Conservation (phyloP, 2,329 filamentous ascomycete species). For the Fusarium udum region DNA sequence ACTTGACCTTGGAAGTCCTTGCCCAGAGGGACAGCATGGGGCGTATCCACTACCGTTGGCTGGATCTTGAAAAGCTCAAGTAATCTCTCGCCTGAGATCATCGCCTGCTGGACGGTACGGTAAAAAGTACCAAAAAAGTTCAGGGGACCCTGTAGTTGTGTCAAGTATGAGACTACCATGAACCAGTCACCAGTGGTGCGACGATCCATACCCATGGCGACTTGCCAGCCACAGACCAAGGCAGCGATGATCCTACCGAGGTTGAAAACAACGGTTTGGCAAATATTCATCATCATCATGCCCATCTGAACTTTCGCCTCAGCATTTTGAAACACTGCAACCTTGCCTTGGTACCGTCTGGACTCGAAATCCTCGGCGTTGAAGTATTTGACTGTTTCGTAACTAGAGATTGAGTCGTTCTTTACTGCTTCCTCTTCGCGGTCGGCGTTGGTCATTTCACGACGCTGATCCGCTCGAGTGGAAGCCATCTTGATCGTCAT, state of each 20-base stretch:
- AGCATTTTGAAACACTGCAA: conserved; percentile 75
- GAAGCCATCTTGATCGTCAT: conserved; percentile 96
- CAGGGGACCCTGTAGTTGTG: conserved; percentile 80
- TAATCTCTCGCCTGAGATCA: conserved; percentile 97
- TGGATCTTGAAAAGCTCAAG: conserved; percentile 96
- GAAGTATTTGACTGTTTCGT: conserved; percentile 94
- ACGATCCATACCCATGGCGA: conserved; percentile 71
- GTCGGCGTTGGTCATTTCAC: conserved; percentile 94
- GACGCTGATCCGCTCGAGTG: conserved; percentile 87
- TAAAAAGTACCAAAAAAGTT: conserved; percentile 97
- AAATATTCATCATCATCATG: conserved; percentile 82
- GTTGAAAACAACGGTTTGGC: conserved; percentile 83
- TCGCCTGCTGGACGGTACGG: conserved; percentile 91
- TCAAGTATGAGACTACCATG: conserved; percentile 77
- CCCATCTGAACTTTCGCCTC: conserved; percentile 82
- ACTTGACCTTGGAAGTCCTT: conserved; percentile 81
- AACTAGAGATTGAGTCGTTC: conserved; percentile 98
- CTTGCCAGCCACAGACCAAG: conserved; percentile 80
- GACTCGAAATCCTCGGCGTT: conserved; percentile 86
- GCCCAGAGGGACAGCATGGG: conserved; percentile 67
- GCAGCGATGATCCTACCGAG: conserved; percentile 76
- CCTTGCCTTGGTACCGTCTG: conserved; percentile 74
- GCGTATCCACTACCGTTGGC: conserved; percentile 86
- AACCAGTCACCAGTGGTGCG: conserved; percentile 77
- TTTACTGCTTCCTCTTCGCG: conserved; percentile 97